A percentile compares a stretch with the other conserved stretches of the same genome.
Evolutionary conservation across 2,329 filamentous ascomycete species (phyloP).

Genomic region (Colletotrichum neosansevieriae): DNA sequence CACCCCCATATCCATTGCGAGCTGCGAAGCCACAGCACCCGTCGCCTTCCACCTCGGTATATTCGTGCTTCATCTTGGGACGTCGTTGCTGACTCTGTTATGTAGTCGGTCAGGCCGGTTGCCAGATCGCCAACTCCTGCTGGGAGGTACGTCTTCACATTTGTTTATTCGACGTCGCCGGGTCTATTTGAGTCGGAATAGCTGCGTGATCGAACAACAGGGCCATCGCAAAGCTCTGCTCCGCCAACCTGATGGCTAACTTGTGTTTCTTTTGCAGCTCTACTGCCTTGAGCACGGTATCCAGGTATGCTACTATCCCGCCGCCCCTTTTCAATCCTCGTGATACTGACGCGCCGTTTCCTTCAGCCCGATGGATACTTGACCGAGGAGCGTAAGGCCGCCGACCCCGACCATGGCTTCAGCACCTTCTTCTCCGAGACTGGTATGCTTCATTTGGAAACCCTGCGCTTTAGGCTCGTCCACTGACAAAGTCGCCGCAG

Average conservation of each 20-base stretch:
- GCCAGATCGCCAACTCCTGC: constrained; percentile 99
- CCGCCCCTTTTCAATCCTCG: constrained; percentile 13
- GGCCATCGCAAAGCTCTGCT: background rate
- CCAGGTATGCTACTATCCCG: constrained; percentile 74
- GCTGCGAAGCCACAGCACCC: constrained; percentile 22
- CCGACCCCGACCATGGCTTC: constrained; percentile 95
- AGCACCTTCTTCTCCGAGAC: constrained; percentile 99
- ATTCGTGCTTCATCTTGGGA: constrained; percentile 19
- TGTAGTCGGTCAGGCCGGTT: constrained; percentile 99
- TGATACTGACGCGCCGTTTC: constrained; percentile 5
- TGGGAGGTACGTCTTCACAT: constrained; percentile 87
- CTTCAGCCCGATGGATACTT: constrained; percentile 95
- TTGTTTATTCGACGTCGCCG: constrained; percentile 23
- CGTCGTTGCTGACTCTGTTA: constrained; percentile 60
- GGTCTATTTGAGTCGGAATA: constrained; percentile 10
- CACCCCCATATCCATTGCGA: constrained; percentile 41
- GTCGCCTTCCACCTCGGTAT: constrained; percentile 42
- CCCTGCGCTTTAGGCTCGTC: background rate
- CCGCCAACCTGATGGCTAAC: constrained; percentile 5
- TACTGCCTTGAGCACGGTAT: constrained; percentile 99
- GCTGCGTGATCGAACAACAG: constrained; percentile 1
- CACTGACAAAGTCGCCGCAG: constrained; percentile 58
- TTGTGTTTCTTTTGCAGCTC: constrained; percentile 70
- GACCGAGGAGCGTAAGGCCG: constrained; percentile 96
- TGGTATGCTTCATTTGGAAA: constrained; percentile 67